Evolutionary conservation across 257 asterid genomes (phyloP), one percentile per base, ranked within the genome.

Genomic region (Nicotiana knightiana): DNA sequence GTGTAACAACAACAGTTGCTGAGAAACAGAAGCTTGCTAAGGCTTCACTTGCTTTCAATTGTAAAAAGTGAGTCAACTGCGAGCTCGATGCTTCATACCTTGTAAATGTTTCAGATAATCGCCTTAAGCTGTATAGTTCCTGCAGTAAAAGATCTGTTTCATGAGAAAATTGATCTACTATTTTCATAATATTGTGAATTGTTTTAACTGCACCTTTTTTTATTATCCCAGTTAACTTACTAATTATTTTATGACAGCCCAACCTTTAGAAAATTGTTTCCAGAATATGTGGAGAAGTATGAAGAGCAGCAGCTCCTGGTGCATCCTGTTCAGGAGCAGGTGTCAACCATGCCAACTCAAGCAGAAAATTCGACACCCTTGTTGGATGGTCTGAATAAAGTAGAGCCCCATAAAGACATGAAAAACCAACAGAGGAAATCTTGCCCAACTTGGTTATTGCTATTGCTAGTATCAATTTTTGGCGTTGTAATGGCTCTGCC

Each of bases 401-500:
- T 71, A 37, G 90, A 88, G 65, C 88, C 30, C 37, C 89, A 85
- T n/a, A 87, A 83, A n/a, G 97, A 86, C 82, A 78, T 87, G 82
- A 87, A 88, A 82, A 83, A 88, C 90, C 85, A 84, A 83, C 87
- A 80, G 84, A 85, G 80, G 67, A 80, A 82, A 63, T 84, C 97
- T 48, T 86, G 88, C 82, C 97, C 98, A 7, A 88, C 97, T 58
- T 93, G 98, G 98, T 77, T 88, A 77, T 83, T 92, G 64, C 32
- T 94, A 79, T 61, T 96, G 90, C 89, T 93, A 46, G 86, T 90
- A 81, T 91, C 90, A 68, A 75, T 91, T 78, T 91, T 94, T 84
- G 97, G 91, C 79, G 89, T 87, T 66, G 91, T 96, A 26, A 94
- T 96, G 98, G 96, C 98, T 28, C 88, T 96, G 70, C 98, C 99